A percentile compares a stretch with the other conserved stretches of the same genome.
Conservation (phyloP, 805 yeast species). For the Lachancea quebecensis region DNA sequence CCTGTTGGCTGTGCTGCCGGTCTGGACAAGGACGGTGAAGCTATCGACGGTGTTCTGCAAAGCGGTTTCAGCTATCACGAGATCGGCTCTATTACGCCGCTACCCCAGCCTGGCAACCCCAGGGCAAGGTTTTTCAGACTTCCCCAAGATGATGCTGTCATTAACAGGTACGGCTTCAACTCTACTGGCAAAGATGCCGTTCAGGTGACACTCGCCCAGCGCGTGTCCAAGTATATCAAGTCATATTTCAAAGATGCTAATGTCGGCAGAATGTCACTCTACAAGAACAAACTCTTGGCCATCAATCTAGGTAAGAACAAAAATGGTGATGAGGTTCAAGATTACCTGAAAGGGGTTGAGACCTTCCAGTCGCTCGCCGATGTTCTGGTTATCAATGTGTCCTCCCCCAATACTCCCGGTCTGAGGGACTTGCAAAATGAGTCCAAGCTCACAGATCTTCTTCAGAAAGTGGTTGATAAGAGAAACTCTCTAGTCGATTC, state of each 20-base stretch:
- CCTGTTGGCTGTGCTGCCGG: conserved; percentile 97
- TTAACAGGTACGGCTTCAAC: conserved; percentile 92
- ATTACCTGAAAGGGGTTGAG: conserved; percentile 78
- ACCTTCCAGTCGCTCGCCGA: conserved; percentile 81
- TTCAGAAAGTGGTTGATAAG: conserved; percentile 61
- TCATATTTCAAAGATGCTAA: conserved; percentile 24
- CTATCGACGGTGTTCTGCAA: conserved; percentile 70
- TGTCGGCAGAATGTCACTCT: conserved; percentile 41
- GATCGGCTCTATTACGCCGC: conserved; percentile 88
- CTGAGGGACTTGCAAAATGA: conserved; percentile 80
- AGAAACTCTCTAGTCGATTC: conserved; percentile 48
- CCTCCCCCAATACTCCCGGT: conserved; percentile 96
- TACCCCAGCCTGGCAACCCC: conserved; percentile 94
- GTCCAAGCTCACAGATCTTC: conserved; percentile 57
- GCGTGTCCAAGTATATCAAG: conserved; percentile 42
- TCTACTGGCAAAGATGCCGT: conserved; percentile 82
- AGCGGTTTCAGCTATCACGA: conserved; percentile 87
- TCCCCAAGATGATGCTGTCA: conserved; percentile 79
- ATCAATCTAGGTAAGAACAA: conserved; percentile 91
- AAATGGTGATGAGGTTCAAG: conserved; percentile 81
- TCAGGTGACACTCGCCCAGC: conserved; percentile 53
- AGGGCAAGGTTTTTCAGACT: conserved; percentile 84
- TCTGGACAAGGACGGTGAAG: conserved; percentile 88
- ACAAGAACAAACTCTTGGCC: conserved; percentile 61
- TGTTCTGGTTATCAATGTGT: conserved; percentile 82